Conservation (phyloP, 2,329 filamentous ascomycete species). For the Pestalotiopsis sp. region DNA sequence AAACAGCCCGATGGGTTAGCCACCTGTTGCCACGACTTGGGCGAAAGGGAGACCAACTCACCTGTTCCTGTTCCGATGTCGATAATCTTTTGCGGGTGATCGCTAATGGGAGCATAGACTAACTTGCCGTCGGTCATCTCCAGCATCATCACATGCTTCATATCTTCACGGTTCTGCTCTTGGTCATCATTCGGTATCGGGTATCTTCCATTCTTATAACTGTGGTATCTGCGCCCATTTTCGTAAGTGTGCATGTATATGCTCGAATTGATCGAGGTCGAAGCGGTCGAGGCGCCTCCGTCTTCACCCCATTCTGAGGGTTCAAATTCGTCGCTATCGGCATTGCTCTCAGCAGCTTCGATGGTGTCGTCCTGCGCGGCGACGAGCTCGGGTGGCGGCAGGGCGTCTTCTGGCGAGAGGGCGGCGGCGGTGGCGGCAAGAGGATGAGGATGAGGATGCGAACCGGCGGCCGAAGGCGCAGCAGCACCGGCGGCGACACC, state of each 20-base stretch:
- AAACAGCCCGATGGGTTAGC: not conserved
- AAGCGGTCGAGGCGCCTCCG: conserved; percentile 17
- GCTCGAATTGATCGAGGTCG: conserved; percentile 35
- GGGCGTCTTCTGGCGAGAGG: not conserved
- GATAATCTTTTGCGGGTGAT: conserved; percentile 38
- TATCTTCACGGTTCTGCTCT: conserved; percentile 45
- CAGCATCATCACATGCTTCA: conserved; percentile 32
- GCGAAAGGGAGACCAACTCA: conserved; percentile 19
- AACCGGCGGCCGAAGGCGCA: not conserved
- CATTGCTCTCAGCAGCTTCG: conserved; percentile 12
- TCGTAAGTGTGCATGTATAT: conserved; percentile 44
- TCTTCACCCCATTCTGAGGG: conserved; percentile 21
- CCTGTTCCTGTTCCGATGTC: conserved; percentile 51
- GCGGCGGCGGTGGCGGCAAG: not conserved
- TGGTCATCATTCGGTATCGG: conserved; percentile 45
- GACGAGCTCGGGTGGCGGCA: not conserved
- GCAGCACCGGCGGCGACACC: not conserved
- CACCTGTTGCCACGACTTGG: not conserved
- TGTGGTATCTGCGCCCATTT: conserved; percentile 45
- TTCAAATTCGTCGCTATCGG: conserved; percentile 22
- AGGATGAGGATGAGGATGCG: not conserved
- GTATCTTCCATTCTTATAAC: conserved; percentile 41
- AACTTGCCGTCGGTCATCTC: conserved; percentile 36
- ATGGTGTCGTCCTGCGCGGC: conserved; percentile 12
- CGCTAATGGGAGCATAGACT: conserved; percentile 43